These are phyloP conservation scores for Plasmodium cynomolgi DNA, from an alignment of 169 alveolate genomes.

Conservation along the genomic window DNA sequence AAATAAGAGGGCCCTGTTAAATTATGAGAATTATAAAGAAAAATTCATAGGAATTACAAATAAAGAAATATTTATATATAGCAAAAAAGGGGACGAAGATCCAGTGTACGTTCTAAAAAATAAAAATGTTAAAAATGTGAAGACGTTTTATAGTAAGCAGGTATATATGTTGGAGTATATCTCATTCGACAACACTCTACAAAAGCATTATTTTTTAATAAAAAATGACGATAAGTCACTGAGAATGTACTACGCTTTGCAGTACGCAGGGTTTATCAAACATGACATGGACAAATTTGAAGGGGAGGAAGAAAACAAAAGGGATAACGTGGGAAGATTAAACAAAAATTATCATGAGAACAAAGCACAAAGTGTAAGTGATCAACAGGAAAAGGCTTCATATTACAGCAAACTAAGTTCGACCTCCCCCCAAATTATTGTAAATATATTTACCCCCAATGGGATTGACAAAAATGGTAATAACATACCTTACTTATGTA, in stretches of 20 bases:
- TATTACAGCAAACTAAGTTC: background rate
- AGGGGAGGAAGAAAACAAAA: conserved; percentile 42
- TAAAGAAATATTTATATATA: conserved; percentile 52
- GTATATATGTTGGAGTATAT: conserved; percentile 45
- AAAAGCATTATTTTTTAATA: conserved; percentile 70
- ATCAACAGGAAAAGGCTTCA: conserved; percentile 7
- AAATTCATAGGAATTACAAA: conserved; percentile 71
- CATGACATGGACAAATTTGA: conserved; percentile 58
- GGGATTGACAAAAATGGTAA: conserved; percentile 61
- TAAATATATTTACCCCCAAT: conserved; percentile 71
- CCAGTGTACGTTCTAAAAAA: conserved; percentile 39
- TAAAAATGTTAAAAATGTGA: conserved; percentile 35
- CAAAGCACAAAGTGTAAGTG: background rate
- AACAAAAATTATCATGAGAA: conserved; percentile 15
- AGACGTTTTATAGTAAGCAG: conserved; percentile 23
- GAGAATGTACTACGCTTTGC: conserved; percentile 81
- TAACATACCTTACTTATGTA: conserved; percentile 37
- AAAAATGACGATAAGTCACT: conserved; percentile 56
- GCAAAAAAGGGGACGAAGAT: conserved; percentile 43
- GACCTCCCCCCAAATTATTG: conserved; percentile 7
- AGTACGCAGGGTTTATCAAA: conserved; percentile 82
- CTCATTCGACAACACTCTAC: conserved; percentile 5
- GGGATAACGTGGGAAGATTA: background rate
- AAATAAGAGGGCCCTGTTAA: conserved; percentile 6
- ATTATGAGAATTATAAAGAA: conserved; percentile 58